Evolutionary conservation across 2,329 filamentous ascomycete genomes (phyloP).

Genomic region (Microascus cirrosus): DNA sequence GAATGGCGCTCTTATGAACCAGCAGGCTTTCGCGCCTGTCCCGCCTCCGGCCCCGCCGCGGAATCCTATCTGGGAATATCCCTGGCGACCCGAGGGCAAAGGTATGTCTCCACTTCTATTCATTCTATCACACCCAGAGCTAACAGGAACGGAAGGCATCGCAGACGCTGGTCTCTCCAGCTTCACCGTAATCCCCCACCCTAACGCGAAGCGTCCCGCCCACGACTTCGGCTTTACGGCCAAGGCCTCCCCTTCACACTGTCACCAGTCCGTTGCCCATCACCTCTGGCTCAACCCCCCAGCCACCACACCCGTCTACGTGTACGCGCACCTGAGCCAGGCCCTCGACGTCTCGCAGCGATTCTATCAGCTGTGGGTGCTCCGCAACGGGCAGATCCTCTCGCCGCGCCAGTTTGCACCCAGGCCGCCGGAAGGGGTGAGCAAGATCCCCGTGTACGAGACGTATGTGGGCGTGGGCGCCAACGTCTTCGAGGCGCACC

Average conservation of each 20-base stretch:
- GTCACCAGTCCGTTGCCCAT: conserved; percentile 44
- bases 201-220: background rate
- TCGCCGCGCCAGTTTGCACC: background rate
- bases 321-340: conserved; percentile 54
- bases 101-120: background rate
- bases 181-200: background rate
- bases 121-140: background rate
- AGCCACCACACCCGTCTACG: conserved; percentile 44
- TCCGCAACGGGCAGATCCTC: conserved; percentile 14
- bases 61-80: conserved; percentile 17
- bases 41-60: conserved; percentile 20
- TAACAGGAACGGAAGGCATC: background rate
- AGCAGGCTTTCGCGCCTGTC: background rate
- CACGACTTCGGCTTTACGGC: background rate
- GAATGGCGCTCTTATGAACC: background rate
- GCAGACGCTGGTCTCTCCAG: background rate
- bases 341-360: conserved; percentile 56
- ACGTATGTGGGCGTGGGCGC: conserved; percentile 58
- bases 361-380: conserved; percentile 67
- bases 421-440: background rate
- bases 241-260: background rate
- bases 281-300: conserved; percentile 51
- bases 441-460: conserved; percentile 54
- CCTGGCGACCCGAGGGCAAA: conserved; percentile 3
- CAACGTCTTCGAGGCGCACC: conserved; percentile 68